phyloP scores from a whole-genome alignment of 768 basidiomycete genomes.

The Lepiota venenata region DNA sequence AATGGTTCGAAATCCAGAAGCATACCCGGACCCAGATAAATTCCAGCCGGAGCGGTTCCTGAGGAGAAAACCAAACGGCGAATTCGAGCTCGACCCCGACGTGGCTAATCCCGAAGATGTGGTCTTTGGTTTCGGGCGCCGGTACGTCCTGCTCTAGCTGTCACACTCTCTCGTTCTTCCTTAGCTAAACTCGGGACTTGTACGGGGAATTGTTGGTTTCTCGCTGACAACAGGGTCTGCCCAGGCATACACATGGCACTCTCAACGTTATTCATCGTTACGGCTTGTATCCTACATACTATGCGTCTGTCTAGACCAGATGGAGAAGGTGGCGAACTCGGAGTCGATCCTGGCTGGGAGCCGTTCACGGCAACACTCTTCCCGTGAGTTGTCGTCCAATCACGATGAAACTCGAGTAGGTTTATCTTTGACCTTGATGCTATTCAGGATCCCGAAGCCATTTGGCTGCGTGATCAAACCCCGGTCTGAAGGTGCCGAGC shows the following conservation, averaged over 20 bases:
- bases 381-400: background rate
- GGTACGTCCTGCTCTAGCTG: constrained; percentile 17
- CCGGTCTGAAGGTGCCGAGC: constrained; percentile 21
- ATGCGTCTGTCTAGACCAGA: constrained; percentile 26
- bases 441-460: constrained; percentile 21
- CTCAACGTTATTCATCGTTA: constrained; percentile 20
- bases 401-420: no score
- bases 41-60: constrained; percentile 45
- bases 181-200: background rate
- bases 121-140: constrained; percentile 36
- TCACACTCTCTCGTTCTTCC: background rate
- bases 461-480: constrained; percentile 27
- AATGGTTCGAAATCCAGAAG: constrained; percentile 25
- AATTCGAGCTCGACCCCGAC: constrained; percentile 19
- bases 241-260: constrained; percentile 25
- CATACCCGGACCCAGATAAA: constrained; percentile 25
- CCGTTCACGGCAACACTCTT: constrained; percentile 18
- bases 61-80: constrained; percentile 13
- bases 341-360: constrained; percentile 17
- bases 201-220: no score
- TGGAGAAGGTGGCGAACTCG: constrained; percentile 13
- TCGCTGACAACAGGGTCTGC: constrained; percentile 7
- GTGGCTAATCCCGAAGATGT: constrained; percentile 31
- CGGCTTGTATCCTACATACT: constrained; percentile 27
- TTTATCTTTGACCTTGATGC: background rate